phyloP scores from a whole-genome alignment of 768 basidiomycete genomes.

The Mycena rosella region DNA sequence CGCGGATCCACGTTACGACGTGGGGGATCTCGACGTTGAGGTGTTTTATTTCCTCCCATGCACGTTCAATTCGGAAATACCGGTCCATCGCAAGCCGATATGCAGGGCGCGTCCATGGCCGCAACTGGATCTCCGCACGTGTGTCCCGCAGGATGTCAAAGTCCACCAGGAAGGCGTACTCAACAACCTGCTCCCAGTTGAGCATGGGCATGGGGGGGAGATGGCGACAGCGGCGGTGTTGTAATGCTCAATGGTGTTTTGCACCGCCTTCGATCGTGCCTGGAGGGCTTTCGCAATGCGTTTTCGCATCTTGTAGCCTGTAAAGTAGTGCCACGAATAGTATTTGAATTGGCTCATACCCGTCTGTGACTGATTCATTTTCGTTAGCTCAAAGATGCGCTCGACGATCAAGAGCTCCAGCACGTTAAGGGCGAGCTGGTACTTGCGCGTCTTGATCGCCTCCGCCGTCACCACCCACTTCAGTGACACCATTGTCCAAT shows the following conservation, averaged over 20 bases:
- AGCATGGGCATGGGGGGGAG: slow-evolving; percentile 12
- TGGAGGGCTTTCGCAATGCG: neutral
- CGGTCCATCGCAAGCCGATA: slow-evolving; percentile 11
- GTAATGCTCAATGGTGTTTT: neutral
- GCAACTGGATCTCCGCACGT: slow-evolving; percentile 10
- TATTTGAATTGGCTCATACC: neutral
- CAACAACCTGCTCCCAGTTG: neutral
- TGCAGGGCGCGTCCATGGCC: slow-evolving; percentile 15
- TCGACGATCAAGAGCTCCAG: neutral
- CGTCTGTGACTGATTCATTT: neutral
- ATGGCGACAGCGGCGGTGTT: slow-evolving; percentile 14
- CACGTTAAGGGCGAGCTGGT: neutral
- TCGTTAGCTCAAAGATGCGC: neutral
- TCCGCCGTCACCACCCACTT: neutral
- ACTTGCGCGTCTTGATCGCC: neutral
- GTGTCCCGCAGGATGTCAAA: neutral
- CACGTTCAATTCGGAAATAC: slow-evolving; percentile 13
- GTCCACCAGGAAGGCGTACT: no score
- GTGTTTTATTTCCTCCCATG: slow-evolving; percentile 39
- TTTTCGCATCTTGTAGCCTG: neutral
- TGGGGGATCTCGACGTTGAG: slow-evolving; percentile 33
- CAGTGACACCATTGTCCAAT: neutral
- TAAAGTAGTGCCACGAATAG: neutral
- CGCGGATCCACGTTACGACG: neutral
- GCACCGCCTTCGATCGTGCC: neutral